These are phyloP conservation scores for Penicillium paradoxum DNA, from an alignment of 495 filamentous ascomycete species.

Conservation along the genomic window DNA sequence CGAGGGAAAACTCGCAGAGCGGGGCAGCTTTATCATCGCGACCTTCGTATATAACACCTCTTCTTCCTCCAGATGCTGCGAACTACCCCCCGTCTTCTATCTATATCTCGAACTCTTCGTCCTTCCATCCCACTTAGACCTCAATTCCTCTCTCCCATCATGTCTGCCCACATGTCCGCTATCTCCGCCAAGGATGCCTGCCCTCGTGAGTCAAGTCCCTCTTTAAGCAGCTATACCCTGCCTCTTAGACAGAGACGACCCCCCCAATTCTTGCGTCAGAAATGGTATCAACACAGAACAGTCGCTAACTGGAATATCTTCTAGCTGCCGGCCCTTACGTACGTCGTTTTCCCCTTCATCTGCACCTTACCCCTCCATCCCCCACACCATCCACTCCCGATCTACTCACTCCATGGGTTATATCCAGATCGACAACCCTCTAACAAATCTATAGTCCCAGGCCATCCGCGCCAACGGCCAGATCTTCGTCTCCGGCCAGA, in stretches of 20 bases:
- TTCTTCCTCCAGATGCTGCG: slow-evolving; percentile 23
- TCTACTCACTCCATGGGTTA: background rate
- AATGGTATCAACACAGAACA: background rate
- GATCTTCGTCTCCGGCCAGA: slow-evolving; percentile 92
- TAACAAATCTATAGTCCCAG: slow-evolving; percentile 60
- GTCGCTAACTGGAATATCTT: slow-evolving; percentile 31
- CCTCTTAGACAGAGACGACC: background rate
- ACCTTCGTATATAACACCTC: slow-evolving; percentile 6
- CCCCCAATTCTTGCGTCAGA: background rate
- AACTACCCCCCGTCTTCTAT: slow-evolving; percentile 24
- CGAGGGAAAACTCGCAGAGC: slow-evolving; percentile 27
- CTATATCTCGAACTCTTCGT: slow-evolving; percentile 17
- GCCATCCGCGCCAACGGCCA: slow-evolving; percentile 75
- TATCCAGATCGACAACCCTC: background rate
- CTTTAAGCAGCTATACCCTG: background rate
- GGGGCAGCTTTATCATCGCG: slow-evolving; percentile 14
- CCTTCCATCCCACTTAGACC: slow-evolving; percentile 1
- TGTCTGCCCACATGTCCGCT: slow-evolving; percentile 36
- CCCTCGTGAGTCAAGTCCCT: slow-evolving; percentile 39
- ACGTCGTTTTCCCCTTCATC: slow-evolving; percentile 23
- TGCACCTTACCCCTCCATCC: background rate
- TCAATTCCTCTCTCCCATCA: slow-evolving; percentile 13
- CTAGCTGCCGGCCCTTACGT: slow-evolving; percentile 57
- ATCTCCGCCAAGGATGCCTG: slow-evolving; percentile 43
- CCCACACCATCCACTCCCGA: background rate